Evolutionary conservation across 331 rosid genomes (phyloP).

Genomic region (Quercus phellos): DNA sequence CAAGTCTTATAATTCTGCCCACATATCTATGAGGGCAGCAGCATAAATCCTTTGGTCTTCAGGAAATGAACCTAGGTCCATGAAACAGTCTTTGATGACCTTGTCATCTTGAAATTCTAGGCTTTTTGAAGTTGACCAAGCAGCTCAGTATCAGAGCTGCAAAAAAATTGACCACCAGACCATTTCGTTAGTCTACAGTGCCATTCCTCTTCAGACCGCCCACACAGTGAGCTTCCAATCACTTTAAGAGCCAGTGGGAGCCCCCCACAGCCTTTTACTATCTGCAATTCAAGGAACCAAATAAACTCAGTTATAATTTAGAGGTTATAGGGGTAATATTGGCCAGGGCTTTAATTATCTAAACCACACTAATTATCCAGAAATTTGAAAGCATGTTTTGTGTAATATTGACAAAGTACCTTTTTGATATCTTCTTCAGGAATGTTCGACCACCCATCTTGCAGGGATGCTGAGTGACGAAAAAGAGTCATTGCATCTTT

Average conservation of each 20-base stretch:
- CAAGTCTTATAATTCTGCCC: too few relatives aligned
- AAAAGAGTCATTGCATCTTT: constrained; percentile 49
- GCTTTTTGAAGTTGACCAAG: too few relatives aligned
- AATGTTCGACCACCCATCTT: constrained; percentile 12
- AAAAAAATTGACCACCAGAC: constrained; percentile 35
- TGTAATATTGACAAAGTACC: constrained; percentile 21
- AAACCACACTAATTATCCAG: neutral
- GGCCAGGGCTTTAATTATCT: neutral
- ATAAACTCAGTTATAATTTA: neutral
- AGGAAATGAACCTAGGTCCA: too few relatives aligned
- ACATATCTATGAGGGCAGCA: too few relatives aligned
- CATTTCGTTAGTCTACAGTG: constrained; percentile 14
- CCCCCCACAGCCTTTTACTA: too few relatives aligned
- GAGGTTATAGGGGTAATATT: neutral
- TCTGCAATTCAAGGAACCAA: too few relatives aligned
- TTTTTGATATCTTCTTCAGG: constrained; percentile 27
- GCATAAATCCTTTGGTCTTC: too few relatives aligned
- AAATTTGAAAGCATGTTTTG: neutral
- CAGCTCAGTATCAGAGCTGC: constrained; percentile 14
- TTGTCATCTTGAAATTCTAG: neutral
- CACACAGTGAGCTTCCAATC: constrained; percentile 34
- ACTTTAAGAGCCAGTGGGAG: too few relatives aligned
- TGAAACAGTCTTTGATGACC: too few relatives aligned
- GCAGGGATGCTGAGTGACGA: constrained; percentile 9
- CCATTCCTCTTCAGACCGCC: constrained; percentile 45